phyloP scores from a whole-genome alignment of 1,284 basidiomycete species.

The Cryptococcus depauperatus region DNA sequence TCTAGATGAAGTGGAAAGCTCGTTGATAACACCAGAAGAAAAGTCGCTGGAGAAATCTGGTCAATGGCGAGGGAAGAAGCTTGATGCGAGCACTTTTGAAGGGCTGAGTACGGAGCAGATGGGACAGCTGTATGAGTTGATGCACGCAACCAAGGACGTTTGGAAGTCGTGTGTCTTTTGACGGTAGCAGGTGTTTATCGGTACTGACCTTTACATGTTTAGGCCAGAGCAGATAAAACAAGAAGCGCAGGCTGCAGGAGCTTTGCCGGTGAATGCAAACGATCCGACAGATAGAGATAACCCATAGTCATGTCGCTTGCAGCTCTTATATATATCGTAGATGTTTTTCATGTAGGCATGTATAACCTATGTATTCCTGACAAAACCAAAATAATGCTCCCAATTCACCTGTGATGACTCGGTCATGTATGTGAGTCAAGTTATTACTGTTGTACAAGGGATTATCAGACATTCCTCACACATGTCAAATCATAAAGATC shows the following conservation, averaged over 20 bases:
- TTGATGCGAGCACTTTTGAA: slow-evolving; percentile 69
- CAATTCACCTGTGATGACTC: too few species aligned
- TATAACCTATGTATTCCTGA: too few species aligned
- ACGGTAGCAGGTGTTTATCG: not conserved
- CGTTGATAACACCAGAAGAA: slow-evolving; percentile 20
- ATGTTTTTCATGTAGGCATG: not conserved
- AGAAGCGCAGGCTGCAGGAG: slow-evolving; percentile 13
- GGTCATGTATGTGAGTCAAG: too few species aligned
- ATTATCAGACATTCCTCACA: too few species aligned
- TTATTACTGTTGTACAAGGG: too few species aligned
- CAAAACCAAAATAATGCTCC: too few species aligned
- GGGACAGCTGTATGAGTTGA: slow-evolving; percentile 82
- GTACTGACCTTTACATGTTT: not conserved
- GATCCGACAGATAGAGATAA: not conserved
- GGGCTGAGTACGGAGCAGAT: slow-evolving; percentile 85
- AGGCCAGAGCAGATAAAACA: slow-evolving; percentile 16
- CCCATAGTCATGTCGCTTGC: too few species aligned
- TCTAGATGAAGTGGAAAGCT: slow-evolving; percentile 56
- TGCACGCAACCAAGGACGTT: slow-evolving; percentile 76
- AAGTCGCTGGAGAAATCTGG: slow-evolving; percentile 40
- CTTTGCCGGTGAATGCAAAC: not conserved
- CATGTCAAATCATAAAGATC: too few species aligned
- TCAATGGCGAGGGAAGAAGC: slow-evolving; percentile 57
- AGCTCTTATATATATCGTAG: not conserved
- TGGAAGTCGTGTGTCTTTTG: slow-evolving; percentile 55